phyloP scores from a whole-genome alignment of 176 grass and related monocot genomes.

The sorghum (Sorghum bicolor) region DNA sequence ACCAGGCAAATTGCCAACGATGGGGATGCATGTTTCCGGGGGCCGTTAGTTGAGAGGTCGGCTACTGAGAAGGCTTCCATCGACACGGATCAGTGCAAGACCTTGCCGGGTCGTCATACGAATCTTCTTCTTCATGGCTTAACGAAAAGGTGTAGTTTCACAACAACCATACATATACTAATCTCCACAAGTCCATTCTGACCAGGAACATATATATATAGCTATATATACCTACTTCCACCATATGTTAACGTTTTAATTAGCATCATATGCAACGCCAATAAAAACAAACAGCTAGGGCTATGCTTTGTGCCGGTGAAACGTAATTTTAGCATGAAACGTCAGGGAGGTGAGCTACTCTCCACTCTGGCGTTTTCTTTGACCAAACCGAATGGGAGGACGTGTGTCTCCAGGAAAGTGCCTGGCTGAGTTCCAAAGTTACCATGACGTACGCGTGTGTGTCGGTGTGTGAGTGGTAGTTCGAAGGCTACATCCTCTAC shows the following conservation, averaged over 20 bases:
- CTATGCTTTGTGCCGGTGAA: too few species aligned
- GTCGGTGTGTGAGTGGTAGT: background rate
- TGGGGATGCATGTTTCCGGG: background rate
- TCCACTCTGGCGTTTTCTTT: too few species aligned
- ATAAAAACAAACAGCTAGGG: too few species aligned
- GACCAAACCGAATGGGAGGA: too few species aligned
- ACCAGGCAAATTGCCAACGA: background rate
- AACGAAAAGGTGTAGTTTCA: background rate
- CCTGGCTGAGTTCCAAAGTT: background rate
- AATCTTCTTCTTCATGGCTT: background rate
- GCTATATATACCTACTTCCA: too few species aligned
- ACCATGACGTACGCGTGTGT: background rate
- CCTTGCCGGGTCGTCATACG: background rate
- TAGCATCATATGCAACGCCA: too few species aligned
- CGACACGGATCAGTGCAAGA: background rate
- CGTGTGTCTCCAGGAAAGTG: too few species aligned
- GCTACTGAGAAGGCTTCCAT: background rate
- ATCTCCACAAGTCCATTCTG: background rate
- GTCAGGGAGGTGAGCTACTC: too few species aligned
- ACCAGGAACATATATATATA: too few species aligned
- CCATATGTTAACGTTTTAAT: too few species aligned
- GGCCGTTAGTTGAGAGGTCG: background rate
- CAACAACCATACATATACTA: background rate
- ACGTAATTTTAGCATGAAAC: too few species aligned
- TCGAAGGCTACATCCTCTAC: background rate